Evolutionary conservation across 768 basidiomycete genomes (phyloP).

Genomic region (Ramaria rubella): DNA sequence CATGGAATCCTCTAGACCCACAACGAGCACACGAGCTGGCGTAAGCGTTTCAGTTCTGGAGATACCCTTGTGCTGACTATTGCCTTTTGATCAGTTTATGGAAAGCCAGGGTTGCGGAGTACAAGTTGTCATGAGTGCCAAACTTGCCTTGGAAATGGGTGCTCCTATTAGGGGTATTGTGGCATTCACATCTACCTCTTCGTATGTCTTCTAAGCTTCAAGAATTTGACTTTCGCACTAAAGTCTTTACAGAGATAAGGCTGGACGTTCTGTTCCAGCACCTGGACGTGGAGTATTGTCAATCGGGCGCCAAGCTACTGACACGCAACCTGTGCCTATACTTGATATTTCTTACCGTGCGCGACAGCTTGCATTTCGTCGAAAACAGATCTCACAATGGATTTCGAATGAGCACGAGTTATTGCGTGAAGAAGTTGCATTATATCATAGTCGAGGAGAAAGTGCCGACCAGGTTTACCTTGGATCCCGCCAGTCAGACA

Average conservation of each 20-base stretch:
- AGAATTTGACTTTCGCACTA: neutral
- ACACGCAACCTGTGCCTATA: slow-evolving; percentile 70
- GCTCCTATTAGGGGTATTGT: slow-evolving; percentile 90
- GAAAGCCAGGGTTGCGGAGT: slow-evolving; percentile 96
- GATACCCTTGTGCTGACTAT: neutral
- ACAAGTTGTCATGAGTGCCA: slow-evolving; percentile 95
- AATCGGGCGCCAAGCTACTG: slow-evolving; percentile 78
- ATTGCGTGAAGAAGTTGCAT: slow-evolving; percentile 71
- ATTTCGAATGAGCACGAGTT: slow-evolving; percentile 81
- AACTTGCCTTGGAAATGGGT: slow-evolving; percentile 91
- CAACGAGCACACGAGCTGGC: slow-evolving; percentile 92
- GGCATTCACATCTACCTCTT: slow-evolving; percentile 93
- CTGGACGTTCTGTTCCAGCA: slow-evolving; percentile 95
- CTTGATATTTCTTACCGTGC: slow-evolving; percentile 85
- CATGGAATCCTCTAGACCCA: slow-evolving; percentile 96
- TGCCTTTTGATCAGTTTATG: slow-evolving; percentile 65
- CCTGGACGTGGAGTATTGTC: slow-evolving; percentile 91
- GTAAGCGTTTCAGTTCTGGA: slow-evolving; percentile 37
- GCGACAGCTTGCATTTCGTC: slow-evolving; percentile 92
- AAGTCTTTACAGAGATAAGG: slow-evolving; percentile 89
- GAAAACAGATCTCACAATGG: slow-evolving; percentile 93
- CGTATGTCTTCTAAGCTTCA: slow-evolving; percentile 44
- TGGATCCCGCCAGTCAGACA: slow-evolving; percentile 66
- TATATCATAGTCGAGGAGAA: slow-evolving; percentile 43
- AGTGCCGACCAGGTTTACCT: slow-evolving; percentile 65